Evolutionary conservation across 371 early-diverging fungal genomes (phyloP).

Genomic region (Haplosporangium sp.): DNA sequence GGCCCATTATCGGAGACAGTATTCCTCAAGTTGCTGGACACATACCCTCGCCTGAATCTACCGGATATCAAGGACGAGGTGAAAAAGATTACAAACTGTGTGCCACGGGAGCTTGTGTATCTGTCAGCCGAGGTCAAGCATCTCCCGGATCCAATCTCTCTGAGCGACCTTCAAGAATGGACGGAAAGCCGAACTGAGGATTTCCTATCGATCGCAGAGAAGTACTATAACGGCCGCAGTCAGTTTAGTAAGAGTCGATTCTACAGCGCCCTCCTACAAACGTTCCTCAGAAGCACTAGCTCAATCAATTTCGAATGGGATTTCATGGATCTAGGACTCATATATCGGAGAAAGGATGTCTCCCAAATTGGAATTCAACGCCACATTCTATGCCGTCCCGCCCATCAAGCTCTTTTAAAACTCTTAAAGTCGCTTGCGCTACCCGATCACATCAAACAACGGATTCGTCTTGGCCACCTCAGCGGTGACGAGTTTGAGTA

Average conservation of each 20-base stretch:
- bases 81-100: slow-evolving; percentile 26
- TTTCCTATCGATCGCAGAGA: slow-evolving; percentile 9
- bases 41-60: slow-evolving; percentile 14
- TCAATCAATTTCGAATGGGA: slow-evolving; percentile 25
- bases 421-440: slow-evolving; percentile 22
- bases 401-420: slow-evolving; percentile 24
- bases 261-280: slow-evolving; percentile 7
- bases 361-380: no score
- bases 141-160: slow-evolving; percentile 17
- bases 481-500: slow-evolving; percentile 16
- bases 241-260: background rate
- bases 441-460: slow-evolving; percentile 5
- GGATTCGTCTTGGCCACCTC: slow-evolving; percentile 5
- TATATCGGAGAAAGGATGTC: slow-evolving; percentile 19
- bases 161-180: slow-evolving; percentile 23
- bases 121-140: slow-evolving; percentile 12
- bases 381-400: slow-evolving; percentile 22
- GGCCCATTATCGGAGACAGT: slow-evolving; percentile 22
- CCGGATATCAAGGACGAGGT: slow-evolving; percentile 18
- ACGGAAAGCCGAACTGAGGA: slow-evolving; percentile 3
- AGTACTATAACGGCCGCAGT: slow-evolving; percentile 1
- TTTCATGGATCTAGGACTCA: slow-evolving; percentile 27
- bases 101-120: slow-evolving; percentile 29
- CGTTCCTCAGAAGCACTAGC: slow-evolving; percentile 15
- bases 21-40: slow-evolving; percentile 28